Evolutionary conservation across 345 rosid species (phyloP), one percentile per base, ranked within the genome.

Genomic region (Eucalyptus tenuipes): DNA sequence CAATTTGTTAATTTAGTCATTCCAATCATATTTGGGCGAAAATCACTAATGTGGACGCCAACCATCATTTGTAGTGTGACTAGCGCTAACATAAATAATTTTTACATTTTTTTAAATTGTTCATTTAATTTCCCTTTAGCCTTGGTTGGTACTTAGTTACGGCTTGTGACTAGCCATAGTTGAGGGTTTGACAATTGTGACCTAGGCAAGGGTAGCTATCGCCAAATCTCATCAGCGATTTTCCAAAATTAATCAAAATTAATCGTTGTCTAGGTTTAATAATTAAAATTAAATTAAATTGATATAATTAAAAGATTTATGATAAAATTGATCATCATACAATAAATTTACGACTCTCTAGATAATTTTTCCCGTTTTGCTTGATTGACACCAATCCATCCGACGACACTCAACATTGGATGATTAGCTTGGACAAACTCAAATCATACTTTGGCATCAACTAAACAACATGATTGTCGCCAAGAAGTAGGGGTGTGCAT

Each of bases 321-420:
- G 1, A 52, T 0, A 1, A 0, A 52, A 52, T 52, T 52, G 0
- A 1, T 0, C 0, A 0, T 0, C 0, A 8, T 55, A 55, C 0
- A 4, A 0, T 55, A 55, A 25, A 24, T 24, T 55, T 55, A 55
- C 0, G 1, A 4, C 13, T 24, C 3, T 55, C 0, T 2, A 0
- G 6, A 55, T 25, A 55, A 55, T 24, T 55, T 4, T 55, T 55
- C 6, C 13, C 1, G 0, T 25, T 16, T 16, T 4, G 3, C 8
- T 20, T 4, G 1, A 37, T 24, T 75, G 15, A 0, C 24, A 7
- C 16, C 47, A 11, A 40, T 20, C 47, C 47, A 18, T 75, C 44
- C 8, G 15, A 75, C 0, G 82, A 10, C 27, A 10, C 11, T 18
- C 3, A 5, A 9, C 80, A 33, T 68, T 33, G 80, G 44, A 17